Conservation (phyloP, 2,329 filamentous ascomycete species). For the Calonectria leucothoes region DNA sequence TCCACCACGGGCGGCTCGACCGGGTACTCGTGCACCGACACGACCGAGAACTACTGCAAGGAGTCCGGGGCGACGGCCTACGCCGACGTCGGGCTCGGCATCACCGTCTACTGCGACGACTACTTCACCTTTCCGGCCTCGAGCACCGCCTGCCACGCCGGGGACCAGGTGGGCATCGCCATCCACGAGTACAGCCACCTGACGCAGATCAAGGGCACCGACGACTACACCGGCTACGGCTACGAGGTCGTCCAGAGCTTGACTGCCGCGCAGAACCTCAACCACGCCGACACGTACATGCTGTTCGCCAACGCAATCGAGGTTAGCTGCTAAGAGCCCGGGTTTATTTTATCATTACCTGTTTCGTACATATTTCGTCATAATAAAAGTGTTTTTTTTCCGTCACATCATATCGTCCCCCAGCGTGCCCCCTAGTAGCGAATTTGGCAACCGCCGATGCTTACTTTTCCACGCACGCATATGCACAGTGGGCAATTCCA, state of each 20-base stretch:
- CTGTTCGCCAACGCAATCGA: constrained; percentile 54
- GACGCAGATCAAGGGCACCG: constrained; percentile 65
- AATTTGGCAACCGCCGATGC: neutral
- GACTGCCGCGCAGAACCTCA: constrained; percentile 59
- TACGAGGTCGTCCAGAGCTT: constrained; percentile 62
- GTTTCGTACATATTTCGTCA: neutral
- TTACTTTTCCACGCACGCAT: neutral
- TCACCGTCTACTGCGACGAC: constrained; percentile 70
- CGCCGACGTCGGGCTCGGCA: constrained; percentile 62
- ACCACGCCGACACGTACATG: constrained; percentile 71
- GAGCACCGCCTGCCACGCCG: constrained; percentile 65
- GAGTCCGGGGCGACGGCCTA: constrained; percentile 64
- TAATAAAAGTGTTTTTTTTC: neutral
- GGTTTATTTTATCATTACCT: too few species aligned
- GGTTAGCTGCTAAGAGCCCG: neutral
- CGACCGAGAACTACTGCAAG: constrained; percentile 59
- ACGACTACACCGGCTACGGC: constrained; percentile 67
- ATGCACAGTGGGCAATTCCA: neutral
- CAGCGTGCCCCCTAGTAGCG: neutral
- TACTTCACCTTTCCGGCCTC: constrained; percentile 67
- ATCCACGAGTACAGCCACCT: constrained; percentile 74
- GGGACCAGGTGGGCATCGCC: constrained; percentile 73
- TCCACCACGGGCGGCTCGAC: constrained; percentile 36
- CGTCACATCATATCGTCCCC: neutral
- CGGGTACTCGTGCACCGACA: constrained; percentile 68